phyloP scores from a whole-genome alignment of 2,329 filamentous ascomycete genomes.

The Aureobasidium sp. region DNA sequence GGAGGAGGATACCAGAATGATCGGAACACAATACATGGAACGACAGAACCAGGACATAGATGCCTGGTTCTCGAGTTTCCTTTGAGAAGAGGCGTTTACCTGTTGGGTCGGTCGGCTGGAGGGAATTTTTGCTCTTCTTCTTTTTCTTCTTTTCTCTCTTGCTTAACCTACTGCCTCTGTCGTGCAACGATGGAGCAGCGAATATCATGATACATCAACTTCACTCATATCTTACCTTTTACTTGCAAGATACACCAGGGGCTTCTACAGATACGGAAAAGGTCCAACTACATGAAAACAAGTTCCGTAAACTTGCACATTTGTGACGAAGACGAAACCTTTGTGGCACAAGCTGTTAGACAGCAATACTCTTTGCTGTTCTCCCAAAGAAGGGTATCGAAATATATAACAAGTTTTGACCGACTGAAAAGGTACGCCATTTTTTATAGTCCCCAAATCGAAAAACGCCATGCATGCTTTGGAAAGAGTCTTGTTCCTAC shows the following conservation, averaged over 20 bases:
- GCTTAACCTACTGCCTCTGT: neutral
- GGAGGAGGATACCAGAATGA: neutral
- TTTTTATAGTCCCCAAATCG: neutral
- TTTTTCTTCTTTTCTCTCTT: neutral
- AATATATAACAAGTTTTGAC: neutral
- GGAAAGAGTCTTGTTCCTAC: neutral
- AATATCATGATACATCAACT: neutral
- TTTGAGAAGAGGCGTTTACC: neutral
- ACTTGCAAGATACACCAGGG: neutral
- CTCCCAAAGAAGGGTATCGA: neutral
- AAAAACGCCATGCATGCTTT: constrained; percentile 2
- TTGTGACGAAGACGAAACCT: neutral
- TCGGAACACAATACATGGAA: neutral
- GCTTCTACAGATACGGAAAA: neutral
- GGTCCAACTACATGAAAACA: neutral
- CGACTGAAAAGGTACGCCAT: neutral
- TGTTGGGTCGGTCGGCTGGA: neutral
- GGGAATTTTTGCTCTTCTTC: neutral
- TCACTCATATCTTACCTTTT: neutral
- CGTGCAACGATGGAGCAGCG: neutral
- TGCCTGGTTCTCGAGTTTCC: neutral
- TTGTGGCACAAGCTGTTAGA: neutral
- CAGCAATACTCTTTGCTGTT: neutral
- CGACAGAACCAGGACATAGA: neutral
- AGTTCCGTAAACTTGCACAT: neutral